These are phyloP conservation scores for Casuarina cunninghamiana DNA, from an alignment of 306 rosid genomes.

Conservation along the genomic window DNA sequence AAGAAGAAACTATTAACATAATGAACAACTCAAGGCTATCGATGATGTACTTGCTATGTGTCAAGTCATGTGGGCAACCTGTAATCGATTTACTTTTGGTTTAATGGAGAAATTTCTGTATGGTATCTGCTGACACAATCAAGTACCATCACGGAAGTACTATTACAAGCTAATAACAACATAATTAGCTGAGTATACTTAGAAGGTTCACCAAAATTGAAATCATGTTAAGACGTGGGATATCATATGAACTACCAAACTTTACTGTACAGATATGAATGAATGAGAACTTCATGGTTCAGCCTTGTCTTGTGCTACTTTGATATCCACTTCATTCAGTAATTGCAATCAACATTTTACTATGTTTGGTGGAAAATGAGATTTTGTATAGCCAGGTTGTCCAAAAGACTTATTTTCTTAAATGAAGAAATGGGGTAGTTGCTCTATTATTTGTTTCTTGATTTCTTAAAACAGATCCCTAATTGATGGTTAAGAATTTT, in stretches of 20 bases:
- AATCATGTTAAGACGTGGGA: not conserved
- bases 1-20: too few species aligned
- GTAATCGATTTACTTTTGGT: too few species aligned
- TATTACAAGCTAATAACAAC: not conserved
- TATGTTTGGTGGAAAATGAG: too few species aligned
- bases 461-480: not conserved
- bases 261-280: not conserved
- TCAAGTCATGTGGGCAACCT: too few species aligned
- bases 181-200: not conserved
- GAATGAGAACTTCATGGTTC: not conserved
- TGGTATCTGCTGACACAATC: not conserved
- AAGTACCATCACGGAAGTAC: not conserved
- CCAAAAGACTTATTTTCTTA: not conserved
- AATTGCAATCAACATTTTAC: too few species aligned
- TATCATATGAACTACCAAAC: not conserved
- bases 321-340: too few species aligned
- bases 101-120: not conserved
- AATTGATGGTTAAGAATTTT: not conserved
- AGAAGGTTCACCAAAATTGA: not conserved
- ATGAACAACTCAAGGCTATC: too few species aligned
- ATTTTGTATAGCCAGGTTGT: not conserved
- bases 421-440: not conserved
- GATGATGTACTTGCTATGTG: too few species aligned
- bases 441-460: too few species aligned
- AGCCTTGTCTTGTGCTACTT: not conserved